Percentiles rank a stretch among this genome's conserved stretches.
Evolutionary conservation across 2,329 filamentous ascomycete genomes (phyloP).

Genomic region (Penicillium occitanis): DNA sequence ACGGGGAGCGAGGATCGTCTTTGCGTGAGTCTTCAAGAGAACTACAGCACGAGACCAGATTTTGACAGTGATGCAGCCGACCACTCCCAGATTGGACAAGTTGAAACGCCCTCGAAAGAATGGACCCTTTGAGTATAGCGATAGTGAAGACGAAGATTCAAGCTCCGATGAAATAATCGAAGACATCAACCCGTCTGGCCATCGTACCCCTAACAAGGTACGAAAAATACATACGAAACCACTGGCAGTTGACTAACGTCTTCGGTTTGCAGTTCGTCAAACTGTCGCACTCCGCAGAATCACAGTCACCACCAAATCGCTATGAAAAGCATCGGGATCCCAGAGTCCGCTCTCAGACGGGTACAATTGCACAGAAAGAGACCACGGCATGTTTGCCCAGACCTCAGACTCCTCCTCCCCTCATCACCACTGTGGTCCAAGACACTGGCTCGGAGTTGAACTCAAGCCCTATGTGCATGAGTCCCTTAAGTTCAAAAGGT

Average conservation of each 20-base stretch:
- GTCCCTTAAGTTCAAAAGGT: not conserved
- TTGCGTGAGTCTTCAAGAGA: not conserved
- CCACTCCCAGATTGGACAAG: not conserved
- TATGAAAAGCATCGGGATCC: not conserved
- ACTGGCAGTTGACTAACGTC: not conserved
- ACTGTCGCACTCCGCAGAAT: not conserved
- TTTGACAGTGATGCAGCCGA: not conserved
- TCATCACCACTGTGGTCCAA: not conserved
- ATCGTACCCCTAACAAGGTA: conserved; percentile 1
- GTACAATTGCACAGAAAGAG: not conserved
- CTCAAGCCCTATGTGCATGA: not conserved
- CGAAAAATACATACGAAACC: not conserved
- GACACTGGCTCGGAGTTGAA: not conserved
- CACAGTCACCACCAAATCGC: not conserved
- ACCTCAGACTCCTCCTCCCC: not conserved
- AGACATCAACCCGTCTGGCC: not conserved
- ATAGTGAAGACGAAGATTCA: not conserved
- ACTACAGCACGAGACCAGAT: not conserved
- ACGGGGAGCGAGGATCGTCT: too few relatives aligned
- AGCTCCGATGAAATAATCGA: not conserved
- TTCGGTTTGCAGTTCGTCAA: not conserved
- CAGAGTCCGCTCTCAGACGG: not conserved
- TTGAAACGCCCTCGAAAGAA: not conserved
- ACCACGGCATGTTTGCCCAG: too few relatives aligned
- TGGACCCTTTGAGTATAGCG: not conserved